Percentiles rank a stretch among this genome's conserved stretches.
Conservation (phyloP, 805 yeast genomes). For the Huiozyma naganishii region DNA sequence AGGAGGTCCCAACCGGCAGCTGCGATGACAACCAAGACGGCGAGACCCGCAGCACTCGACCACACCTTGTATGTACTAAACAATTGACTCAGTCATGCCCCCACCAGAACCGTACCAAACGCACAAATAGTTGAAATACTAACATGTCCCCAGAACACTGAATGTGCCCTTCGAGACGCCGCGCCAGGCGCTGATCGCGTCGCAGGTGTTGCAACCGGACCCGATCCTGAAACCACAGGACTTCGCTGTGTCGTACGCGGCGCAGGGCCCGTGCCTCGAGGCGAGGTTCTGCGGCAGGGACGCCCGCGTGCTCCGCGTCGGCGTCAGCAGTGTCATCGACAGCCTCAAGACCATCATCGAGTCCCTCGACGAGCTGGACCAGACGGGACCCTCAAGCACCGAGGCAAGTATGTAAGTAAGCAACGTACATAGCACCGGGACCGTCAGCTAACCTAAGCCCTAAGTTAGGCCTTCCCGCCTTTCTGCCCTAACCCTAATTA, state of each 20-base stretch:
- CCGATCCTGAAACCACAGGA: constrained; percentile 70
- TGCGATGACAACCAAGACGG: too few relatives aligned
- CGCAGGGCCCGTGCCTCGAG: constrained; percentile 26
- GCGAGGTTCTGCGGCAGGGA: constrained; percentile 50
- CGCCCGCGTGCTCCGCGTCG: constrained; percentile 72
- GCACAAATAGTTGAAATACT: too few relatives aligned
- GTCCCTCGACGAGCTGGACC: constrained; percentile 51
- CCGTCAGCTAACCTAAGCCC: too few relatives aligned
- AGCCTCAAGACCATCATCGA: constrained; percentile 68
- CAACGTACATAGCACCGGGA: too few relatives aligned
- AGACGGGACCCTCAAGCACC: too few relatives aligned
- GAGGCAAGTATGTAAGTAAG: too few relatives aligned
- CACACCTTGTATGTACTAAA: too few relatives aligned
- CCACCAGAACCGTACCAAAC: too few relatives aligned
- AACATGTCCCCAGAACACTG: constrained; percentile 26
- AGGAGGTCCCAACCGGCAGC: too few relatives aligned
- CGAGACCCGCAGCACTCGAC: too few relatives aligned
- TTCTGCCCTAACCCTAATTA: not conserved
- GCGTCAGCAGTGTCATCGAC: constrained; percentile 72
- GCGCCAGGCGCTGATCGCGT: constrained; percentile 55
- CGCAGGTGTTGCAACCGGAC: constrained; percentile 56
- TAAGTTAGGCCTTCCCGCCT: not conserved
- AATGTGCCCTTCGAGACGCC: constrained; percentile 52
- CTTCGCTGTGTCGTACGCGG: constrained; percentile 37
- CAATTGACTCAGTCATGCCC: too few relatives aligned